A percentile compares a stretch with the other conserved stretches of the same genome.
Evolutionary conservation across 2,329 filamentous ascomycete species (phyloP).

Genomic region (Chaetomiaceae sp.): DNA sequence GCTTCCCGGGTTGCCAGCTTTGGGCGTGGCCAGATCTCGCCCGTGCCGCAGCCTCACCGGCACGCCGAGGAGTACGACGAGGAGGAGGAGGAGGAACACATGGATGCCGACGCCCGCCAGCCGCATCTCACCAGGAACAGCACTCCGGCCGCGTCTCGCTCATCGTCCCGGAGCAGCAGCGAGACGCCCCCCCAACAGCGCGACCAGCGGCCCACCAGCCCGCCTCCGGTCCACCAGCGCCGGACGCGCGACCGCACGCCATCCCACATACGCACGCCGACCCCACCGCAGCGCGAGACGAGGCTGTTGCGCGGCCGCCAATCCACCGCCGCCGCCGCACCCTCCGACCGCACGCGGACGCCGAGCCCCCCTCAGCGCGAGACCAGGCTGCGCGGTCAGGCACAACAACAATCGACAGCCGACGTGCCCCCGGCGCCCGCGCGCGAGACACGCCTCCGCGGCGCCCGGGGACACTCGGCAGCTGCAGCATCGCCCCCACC

Average conservation of each 20-base stretch:
- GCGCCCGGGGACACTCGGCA: neutral
- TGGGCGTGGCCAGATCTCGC: neutral
- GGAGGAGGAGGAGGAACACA: too few relatives aligned
- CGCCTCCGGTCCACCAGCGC: conserved; percentile 5
- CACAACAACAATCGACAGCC: neutral
- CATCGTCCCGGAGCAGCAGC: neutral
- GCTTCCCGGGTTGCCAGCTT: conserved; percentile 7
- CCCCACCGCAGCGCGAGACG: too few relatives aligned
- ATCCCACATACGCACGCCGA: too few relatives aligned
- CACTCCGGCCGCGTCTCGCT: neutral
- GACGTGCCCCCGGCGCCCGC: neutral
- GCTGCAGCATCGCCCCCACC: neutral
- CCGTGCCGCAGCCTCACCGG: neutral
- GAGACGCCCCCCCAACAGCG: conserved; percentile 12
- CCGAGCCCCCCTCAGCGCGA: conserved; percentile 4
- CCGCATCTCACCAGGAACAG: neutral
- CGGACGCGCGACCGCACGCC: conserved; percentile 8
- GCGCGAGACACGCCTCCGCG: neutral
- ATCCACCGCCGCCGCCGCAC: neutral
- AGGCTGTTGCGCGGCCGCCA: too few relatives aligned
- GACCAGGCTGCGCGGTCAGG: neutral
- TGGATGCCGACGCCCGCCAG: too few relatives aligned
- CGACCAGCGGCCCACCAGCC: neutral
- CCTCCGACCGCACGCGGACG: neutral
- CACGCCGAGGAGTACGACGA: conserved; percentile 8